Percentiles rank a stretch among this genome's conserved stretches.
phyloP scores from a whole-genome alignment of 1,284 basidiomycete species.

The Flammula alnicola region DNA sequence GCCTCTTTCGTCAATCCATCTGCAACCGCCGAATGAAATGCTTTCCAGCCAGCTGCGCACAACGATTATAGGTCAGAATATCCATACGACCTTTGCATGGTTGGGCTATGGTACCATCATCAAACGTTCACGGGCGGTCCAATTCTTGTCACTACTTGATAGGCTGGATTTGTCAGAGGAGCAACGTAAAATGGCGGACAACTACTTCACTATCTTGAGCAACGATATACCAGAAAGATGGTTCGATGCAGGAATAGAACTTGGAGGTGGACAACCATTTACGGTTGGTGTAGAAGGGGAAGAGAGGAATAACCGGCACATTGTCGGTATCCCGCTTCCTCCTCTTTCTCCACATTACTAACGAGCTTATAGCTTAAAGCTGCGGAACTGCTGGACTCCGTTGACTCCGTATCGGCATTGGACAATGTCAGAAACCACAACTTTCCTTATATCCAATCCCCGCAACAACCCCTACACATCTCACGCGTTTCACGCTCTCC shows the following conservation, averaged over 20 bases:
- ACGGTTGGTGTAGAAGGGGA: slow-evolving; percentile 63
- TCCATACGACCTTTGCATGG: slow-evolving; percentile 69
- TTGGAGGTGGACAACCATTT: slow-evolving; percentile 65
- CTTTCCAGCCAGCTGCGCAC: slow-evolving; percentile 53
- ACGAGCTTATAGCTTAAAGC: slow-evolving; percentile 38
- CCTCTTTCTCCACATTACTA: not conserved
- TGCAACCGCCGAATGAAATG: slow-evolving; percentile 66
- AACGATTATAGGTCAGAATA: slow-evolving; percentile 32
- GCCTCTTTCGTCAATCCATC: slow-evolving; percentile 45
- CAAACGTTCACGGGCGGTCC: slow-evolving; percentile 42
- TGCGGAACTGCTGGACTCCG: slow-evolving; percentile 42
- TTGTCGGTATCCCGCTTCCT: slow-evolving; percentile 47
- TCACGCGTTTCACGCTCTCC: slow-evolving; percentile 39
- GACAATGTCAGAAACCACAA: not conserved
- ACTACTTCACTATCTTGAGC: slow-evolving; percentile 65
- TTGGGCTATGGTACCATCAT: slow-evolving; percentile 67
- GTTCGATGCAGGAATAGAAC: slow-evolving; percentile 65
- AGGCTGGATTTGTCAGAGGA: slow-evolving; percentile 49
- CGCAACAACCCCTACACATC: not conserved
- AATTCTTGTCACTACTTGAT: slow-evolving; percentile 55
- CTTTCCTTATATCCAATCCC: slow-evolving; percentile 18
- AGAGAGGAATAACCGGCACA: slow-evolving; percentile 59
- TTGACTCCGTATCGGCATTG: slow-evolving; percentile 28
- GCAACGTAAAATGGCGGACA: slow-evolving; percentile 70
- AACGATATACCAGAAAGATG: slow-evolving; percentile 50